These are phyloP conservation scores for Ormosia emarginata DNA, from an alignment of 306 rosid species.

Conservation along the genomic window DNA sequence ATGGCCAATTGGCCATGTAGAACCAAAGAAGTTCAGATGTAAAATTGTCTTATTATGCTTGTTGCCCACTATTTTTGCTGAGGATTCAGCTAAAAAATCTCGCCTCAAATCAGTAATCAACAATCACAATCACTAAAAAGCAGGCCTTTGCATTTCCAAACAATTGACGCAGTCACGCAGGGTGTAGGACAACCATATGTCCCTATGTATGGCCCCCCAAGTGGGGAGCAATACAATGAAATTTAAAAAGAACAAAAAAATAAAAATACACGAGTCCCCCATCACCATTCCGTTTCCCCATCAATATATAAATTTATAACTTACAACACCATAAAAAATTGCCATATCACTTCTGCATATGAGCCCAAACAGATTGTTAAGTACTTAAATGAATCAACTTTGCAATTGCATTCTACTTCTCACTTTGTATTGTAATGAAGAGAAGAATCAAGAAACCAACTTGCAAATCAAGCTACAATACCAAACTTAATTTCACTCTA, in stretches of 20 bases:
- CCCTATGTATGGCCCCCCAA: background rate
- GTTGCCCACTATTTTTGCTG: background rate
- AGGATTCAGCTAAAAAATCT: background rate
- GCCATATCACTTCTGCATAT: background rate
- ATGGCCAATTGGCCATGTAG: background rate
- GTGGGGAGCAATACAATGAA: background rate
- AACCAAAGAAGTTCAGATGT: background rate
- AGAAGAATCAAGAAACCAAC: constrained; percentile 29
- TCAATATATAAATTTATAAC: background rate
- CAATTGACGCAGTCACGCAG: background rate
- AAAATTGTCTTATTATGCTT: background rate
- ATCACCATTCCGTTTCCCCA: background rate
- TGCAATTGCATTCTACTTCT: background rate
- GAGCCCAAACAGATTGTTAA: background rate
- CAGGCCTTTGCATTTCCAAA: constrained; percentile 8
- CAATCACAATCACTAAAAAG: background rate
- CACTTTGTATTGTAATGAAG: constrained; percentile 5
- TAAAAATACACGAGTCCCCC: background rate
- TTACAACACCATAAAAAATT: background rate
- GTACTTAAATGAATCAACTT: constrained; percentile 14
- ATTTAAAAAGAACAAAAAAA: background rate
- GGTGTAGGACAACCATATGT: background rate
- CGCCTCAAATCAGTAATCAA: background rate
- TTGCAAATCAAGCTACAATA: background rate
- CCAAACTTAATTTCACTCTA: constrained; percentile 28